These are phyloP conservation scores for Huntiella moniliformis DNA, from an alignment of 2,329 filamentous ascomycete genomes.

Conservation along the genomic window DNA sequence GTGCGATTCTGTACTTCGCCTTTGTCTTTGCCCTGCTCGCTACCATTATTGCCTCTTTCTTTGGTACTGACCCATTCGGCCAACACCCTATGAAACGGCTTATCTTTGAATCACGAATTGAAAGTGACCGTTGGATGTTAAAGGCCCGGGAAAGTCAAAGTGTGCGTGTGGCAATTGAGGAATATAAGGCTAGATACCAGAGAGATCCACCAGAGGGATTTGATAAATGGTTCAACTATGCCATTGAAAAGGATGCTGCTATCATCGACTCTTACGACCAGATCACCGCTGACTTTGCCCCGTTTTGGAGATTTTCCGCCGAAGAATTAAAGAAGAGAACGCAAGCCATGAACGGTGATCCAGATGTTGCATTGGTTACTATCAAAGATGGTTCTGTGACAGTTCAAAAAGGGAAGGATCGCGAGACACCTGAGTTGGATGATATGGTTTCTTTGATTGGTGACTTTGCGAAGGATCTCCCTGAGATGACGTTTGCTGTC, in stretches of 20 bases:
- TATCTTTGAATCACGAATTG: constrained; percentile 29
- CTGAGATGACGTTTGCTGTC: constrained; percentile 70
- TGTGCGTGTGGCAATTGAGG: constrained; percentile 26
- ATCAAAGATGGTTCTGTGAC: constrained; percentile 45
- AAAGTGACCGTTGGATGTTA: constrained; percentile 30
- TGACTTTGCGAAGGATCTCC: constrained; percentile 51
- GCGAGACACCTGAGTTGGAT: constrained; percentile 21
- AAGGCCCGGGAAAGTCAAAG: constrained; percentile 28
- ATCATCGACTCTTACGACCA: constrained; percentile 69
- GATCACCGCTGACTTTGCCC: constrained; percentile 53
- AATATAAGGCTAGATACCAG: constrained; percentile 35
- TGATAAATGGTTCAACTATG: constrained; percentile 68
- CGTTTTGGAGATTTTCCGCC: constrained; percentile 60
- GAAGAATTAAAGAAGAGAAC: constrained; percentile 44
- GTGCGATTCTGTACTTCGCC: constrained; percentile 16
- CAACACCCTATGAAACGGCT: constrained; percentile 30
- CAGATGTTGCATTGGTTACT: constrained; percentile 29
- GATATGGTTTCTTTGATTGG: constrained; percentile 47
- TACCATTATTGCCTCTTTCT: constrained; percentile 14
- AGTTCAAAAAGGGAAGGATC: constrained; percentile 14
- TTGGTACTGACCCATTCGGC: constrained; percentile 8
- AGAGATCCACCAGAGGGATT: constrained; percentile 64
- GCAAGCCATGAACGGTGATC: constrained; percentile 21
- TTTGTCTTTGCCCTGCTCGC: constrained; percentile 22
- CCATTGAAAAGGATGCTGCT: constrained; percentile 44